Conservation (phyloP, 2,329 filamentous ascomycete genomes). For the Lecanicillium sp. region DNA sequence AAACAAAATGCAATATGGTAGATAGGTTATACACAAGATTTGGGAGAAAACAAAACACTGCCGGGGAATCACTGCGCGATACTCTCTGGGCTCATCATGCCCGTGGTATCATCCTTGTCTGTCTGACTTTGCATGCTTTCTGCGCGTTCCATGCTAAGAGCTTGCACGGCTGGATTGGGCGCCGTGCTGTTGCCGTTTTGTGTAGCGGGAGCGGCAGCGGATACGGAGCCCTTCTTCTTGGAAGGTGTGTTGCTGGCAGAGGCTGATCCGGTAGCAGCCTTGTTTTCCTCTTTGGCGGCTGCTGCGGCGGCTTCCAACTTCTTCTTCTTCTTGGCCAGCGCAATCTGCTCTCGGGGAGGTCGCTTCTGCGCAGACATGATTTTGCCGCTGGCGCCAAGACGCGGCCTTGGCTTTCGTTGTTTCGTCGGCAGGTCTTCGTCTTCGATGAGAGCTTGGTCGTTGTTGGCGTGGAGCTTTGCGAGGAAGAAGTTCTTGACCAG, state of each 20-base stretch:
- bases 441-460: conserved; percentile 73
- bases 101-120: conserved; percentile 59
- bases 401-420: conserved; percentile 68
- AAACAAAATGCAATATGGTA: too few species aligned
- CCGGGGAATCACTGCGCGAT: conserved; percentile 50
- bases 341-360: conserved; percentile 72
- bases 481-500: conserved; percentile 89
- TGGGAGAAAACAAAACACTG: too few species aligned
- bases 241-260: conserved; percentile 31
- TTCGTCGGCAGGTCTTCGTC: conserved; percentile 93
- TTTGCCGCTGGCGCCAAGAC: conserved; percentile 66
- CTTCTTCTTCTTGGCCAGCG: conserved; percentile 81
- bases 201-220: conserved; percentile 11
- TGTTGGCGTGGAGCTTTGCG: conserved; percentile 76
- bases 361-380: conserved; percentile 79
- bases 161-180: conserved; percentile 30
- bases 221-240: conserved; percentile 41
- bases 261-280: conserved; percentile 18
- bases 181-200: conserved; percentile 21
- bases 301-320: conserved; percentile 59
- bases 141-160: conserved; percentile 47
- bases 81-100: conserved; percentile 82
- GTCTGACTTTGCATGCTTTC: conserved; percentile 55
- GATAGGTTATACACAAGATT: too few species aligned
- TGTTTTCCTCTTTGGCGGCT: conserved; percentile 35